phyloP scores from a whole-genome alignment of 2,329 filamentous ascomycete species.

The Fusarium sp. region DNA sequence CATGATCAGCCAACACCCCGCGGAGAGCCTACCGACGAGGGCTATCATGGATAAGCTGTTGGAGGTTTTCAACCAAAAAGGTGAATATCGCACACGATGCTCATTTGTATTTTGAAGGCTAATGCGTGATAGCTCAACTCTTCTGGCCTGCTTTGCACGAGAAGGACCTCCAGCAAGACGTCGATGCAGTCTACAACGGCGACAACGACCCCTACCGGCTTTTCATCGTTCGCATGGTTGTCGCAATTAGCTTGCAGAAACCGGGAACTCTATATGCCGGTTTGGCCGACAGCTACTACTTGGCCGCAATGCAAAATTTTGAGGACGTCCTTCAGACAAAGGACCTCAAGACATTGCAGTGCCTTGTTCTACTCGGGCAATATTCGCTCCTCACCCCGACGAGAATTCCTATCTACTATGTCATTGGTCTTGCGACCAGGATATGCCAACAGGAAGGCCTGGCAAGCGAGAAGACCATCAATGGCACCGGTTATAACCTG shows the following conservation, averaged over 20 bases:
- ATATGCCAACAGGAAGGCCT: conserved; percentile 91
- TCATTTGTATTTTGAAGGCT: conserved; percentile 7
- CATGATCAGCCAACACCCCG: conserved; percentile 86
- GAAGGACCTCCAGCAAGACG: conserved; percentile 76
- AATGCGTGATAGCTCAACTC: conserved; percentile 73
- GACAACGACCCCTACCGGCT: conserved; percentile 84
- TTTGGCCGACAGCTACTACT: conserved; percentile 92
- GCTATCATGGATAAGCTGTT: conserved; percentile 81
- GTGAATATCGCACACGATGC: conserved; percentile 55
- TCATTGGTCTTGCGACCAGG: conserved; percentile 87
- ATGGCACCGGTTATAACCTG: conserved; percentile 66
- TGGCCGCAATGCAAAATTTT: conserved; percentile 86
- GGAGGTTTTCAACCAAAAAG: conserved; percentile 87
- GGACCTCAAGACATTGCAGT: conserved; percentile 90
- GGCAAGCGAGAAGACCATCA: conserved; percentile 89
- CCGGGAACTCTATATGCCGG: conserved; percentile 91
- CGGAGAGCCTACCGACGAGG: conserved; percentile 77
- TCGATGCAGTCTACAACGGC: conserved; percentile 83
- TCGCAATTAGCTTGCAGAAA: conserved; percentile 95
- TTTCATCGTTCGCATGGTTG: conserved; percentile 89
- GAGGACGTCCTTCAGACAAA: conserved; percentile 88
- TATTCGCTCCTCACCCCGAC: conserved; percentile 95
- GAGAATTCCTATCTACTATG: conserved; percentile 90
- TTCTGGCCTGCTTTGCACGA: conserved; percentile 91
- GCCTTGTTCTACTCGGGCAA: conserved; percentile 85